Base-by-base conservation (phyloP, 2,329 filamentous ascomycete genomes). In the Volutella citrinella region DNA sequence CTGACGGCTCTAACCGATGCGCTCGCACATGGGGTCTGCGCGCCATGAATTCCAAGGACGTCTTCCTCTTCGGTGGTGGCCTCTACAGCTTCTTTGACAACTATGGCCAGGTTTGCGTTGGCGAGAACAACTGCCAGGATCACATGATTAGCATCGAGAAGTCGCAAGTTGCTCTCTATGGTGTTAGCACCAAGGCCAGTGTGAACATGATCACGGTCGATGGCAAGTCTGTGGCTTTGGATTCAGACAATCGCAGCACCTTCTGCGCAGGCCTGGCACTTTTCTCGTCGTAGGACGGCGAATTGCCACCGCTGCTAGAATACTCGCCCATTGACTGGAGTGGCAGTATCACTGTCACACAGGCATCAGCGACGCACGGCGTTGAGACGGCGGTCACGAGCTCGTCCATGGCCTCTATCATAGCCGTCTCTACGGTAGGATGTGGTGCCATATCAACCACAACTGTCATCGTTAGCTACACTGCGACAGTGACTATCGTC, bases 21-120 rank as follows among this genome's bases (percentile, higher is more conserved):
- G 78, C 78, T 42, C 87, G 89, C 55, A 77, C 87, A 3, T 88
- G 82, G 82, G 87, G 85, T 50, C 69, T 93, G 27, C 82, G 85
- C 16, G 70, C 88, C 24, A 64, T 78, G 35, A 74, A 83, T 59
- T 87, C 82, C 4, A 71, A 69, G 9, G 75, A 87, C 42, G 58
- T 89, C 13, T 78, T 75, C 54, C 64, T 89, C 51, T 87, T 82
- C 54, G 85, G 86, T 27, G 82, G 77, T 6, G 86, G 86, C 17
- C 65, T 90, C 39, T 91, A 91, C 72, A 82, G 75, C 46, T 91
- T 91, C 75, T 91, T 88, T 55, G 77, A 91, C 60, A 87, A 89
- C 70, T 91, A 91, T 63, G 68, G 64, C 22, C 83, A 89, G 61
- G 69, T 70, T 13, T 93, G 87, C 51, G 72, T 90, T 12, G 60